Evolutionary conservation across 2,329 filamentous ascomycete genomes (phyloP).

Genomic region (Scedosporium aurantiacum): DNA sequence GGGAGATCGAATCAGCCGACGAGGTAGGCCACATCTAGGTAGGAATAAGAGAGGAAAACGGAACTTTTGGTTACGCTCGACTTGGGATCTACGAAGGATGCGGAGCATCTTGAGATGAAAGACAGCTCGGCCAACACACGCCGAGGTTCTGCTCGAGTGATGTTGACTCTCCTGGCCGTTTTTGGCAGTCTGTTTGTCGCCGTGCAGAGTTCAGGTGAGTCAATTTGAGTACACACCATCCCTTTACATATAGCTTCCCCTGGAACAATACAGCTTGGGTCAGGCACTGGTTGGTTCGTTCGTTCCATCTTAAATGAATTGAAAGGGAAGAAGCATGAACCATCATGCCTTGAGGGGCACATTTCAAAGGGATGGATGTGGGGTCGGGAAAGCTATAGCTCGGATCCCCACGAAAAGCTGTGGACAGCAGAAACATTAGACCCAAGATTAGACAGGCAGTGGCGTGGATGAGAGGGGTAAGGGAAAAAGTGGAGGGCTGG

Average conservation of each 20-base stretch:
- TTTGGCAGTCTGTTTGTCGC: background rate
- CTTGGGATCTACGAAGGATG: background rate
- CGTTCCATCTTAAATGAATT: background rate
- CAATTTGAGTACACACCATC: constrained; percentile 4
- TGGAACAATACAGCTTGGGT: background rate
- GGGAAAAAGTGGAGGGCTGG: background rate
- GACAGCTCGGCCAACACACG: background rate
- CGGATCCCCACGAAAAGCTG: background rate
- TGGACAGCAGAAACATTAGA: background rate
- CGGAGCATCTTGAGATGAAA: background rate
- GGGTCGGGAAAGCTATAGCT: constrained; percentile 2
- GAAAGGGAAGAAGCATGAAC: background rate
- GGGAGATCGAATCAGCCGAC: background rate
- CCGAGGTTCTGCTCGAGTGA: background rate
- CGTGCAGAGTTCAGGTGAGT: constrained; percentile 1
- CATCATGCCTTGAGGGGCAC: background rate
- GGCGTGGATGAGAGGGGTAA: background rate
- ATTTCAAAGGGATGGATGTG: background rate
- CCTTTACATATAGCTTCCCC: background rate
- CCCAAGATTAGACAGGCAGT: background rate
- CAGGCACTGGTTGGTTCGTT: constrained; percentile 6
- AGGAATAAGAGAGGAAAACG: background rate
- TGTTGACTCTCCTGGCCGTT: background rate
- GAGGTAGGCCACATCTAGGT: background rate
- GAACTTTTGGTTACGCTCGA: background rate